phyloP scores from a whole-genome alignment of 148 eudicot genomes.

The Bassia scoparia region DNA sequence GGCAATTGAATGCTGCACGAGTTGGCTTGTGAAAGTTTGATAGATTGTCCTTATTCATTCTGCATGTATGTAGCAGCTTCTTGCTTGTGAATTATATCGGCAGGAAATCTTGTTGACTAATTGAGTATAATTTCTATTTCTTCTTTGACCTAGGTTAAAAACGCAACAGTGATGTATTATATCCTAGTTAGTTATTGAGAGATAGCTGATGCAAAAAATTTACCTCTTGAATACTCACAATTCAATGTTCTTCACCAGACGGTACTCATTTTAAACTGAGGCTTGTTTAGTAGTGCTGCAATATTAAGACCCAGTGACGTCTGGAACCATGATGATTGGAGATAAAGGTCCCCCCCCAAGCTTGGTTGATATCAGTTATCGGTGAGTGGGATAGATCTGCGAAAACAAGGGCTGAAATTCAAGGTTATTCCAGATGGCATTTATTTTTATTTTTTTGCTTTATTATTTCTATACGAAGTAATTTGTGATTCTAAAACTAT shows the following conservation, averaged over 20 bases:
- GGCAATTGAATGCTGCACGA: conserved; percentile 74
- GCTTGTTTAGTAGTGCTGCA: conserved; percentile 26
- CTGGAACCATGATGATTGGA: conserved; percentile 55
- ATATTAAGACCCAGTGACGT: conserved; percentile 25
- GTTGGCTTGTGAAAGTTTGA: conserved; percentile 82
- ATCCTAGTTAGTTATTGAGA: conserved; percentile 80
- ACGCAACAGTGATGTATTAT: conserved; percentile 72
- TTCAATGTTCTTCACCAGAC: conserved; percentile 25
- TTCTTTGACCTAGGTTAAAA: conserved; percentile 58
- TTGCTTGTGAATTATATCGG: not conserved
- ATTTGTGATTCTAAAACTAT: too few species aligned
- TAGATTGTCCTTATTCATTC: conserved; percentile 89
- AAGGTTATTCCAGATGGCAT: conserved; percentile 43
- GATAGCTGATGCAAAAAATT: conserved; percentile 61
- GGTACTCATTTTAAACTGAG: conserved; percentile 21
- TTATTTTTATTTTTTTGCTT: not conserved
- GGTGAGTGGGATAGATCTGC: conserved; percentile 48
- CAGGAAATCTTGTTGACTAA: conserved; percentile 3
- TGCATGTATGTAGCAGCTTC: conserved; percentile 54
- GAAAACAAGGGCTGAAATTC: conserved; percentile 64
- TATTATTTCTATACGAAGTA: not conserved
- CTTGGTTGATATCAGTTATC: conserved; percentile 70
- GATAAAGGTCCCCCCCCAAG: too few species aligned
- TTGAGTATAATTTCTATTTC: not conserved
- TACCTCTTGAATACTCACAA: conserved; percentile 36